Evolutionary conservation across 1,284 basidiomycete species (phyloP).

Genomic region (Earliella scabrosa): DNA sequence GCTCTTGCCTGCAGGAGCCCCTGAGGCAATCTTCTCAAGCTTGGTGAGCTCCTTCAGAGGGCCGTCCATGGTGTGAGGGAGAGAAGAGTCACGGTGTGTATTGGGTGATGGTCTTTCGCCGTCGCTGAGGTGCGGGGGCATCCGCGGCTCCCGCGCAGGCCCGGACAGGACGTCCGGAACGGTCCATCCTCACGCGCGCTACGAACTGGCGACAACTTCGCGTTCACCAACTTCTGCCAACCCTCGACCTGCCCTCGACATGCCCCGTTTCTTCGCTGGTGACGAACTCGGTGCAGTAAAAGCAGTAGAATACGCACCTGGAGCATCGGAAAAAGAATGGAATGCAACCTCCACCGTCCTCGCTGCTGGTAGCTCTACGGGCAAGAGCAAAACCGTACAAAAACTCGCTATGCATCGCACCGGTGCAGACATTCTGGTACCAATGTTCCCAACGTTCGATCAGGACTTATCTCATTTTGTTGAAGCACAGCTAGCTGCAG

Average conservation of each 20-base stretch:
- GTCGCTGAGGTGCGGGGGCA: too few species aligned
- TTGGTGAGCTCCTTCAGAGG: constrained; percentile 76
- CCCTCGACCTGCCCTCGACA: too few species aligned
- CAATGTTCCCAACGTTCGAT: background rate
- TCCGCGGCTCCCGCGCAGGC: too few species aligned
- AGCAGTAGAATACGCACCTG: constrained; percentile 47
- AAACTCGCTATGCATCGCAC: constrained; percentile 36
- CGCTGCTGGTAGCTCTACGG: constrained; percentile 37
- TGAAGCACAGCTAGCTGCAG: constrained; percentile 63
- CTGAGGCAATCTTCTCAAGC: constrained; percentile 64
- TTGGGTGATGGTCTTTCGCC: too few species aligned
- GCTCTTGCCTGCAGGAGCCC: constrained; percentile 44
- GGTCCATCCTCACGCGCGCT: constrained; percentile 5
- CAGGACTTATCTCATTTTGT: constrained; percentile 11
- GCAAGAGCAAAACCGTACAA: constrained; percentile 46
- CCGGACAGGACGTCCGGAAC: background rate
- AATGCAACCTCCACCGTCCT: constrained; percentile 40
- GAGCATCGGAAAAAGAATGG: constrained; percentile 26
- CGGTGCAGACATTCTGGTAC: constrained; percentile 28
- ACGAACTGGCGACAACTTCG: background rate
- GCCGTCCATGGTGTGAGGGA: constrained; percentile 57
- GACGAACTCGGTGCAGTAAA: constrained; percentile 79
- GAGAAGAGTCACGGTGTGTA: background rate
- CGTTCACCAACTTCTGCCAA: constrained; percentile 1
- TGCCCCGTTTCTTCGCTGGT: constrained; percentile 71